phyloP scores from a whole-genome alignment of 192 early-diverging fungal species.

The Coemansia sp. region DNA sequence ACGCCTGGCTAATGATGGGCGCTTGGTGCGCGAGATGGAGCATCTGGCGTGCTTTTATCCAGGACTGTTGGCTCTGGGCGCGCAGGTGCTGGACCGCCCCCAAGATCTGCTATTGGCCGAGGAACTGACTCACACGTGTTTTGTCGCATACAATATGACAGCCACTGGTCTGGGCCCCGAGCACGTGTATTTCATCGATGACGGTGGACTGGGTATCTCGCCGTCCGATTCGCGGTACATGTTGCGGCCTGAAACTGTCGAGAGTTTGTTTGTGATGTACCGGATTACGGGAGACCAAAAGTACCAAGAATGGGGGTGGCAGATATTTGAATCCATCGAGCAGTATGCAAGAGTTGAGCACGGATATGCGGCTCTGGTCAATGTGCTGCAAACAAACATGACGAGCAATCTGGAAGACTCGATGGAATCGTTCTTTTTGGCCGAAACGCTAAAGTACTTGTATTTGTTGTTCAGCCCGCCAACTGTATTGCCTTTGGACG shows the following conservation, averaged over 20 bases:
- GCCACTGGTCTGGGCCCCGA: constrained; percentile 82
- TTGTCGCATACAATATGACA: constrained; percentile 73
- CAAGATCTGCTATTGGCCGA: constrained; percentile 74
- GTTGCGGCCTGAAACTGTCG: constrained; percentile 86
- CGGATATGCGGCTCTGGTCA: constrained; percentile 59
- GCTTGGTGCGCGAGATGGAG: constrained; percentile 74
- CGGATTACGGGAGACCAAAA: constrained; percentile 77
- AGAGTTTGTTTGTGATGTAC: constrained; percentile 83
- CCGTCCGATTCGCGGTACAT: constrained; percentile 48
- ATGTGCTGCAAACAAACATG: constrained; percentile 10
- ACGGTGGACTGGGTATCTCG: constrained; percentile 1
- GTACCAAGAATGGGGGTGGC: constrained; percentile 80
- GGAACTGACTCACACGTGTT: constrained; percentile 75
- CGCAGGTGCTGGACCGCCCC: constrained; percentile 50
- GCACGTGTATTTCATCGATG: constrained; percentile 62
- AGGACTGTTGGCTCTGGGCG: constrained; percentile 77
- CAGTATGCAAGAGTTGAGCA: constrained; percentile 64
- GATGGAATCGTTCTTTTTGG: constrained; percentile 85
- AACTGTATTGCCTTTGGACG: constrained; percentile 65
- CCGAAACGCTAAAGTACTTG: constrained; percentile 95
- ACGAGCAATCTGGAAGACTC: constrained; percentile 13
- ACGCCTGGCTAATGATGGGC: neutral
- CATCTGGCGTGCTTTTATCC: constrained; percentile 94
- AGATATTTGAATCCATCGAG: constrained; percentile 85
- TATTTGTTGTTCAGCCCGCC: constrained; percentile 82